Base-by-base conservation (phyloP, 306 rosid species). In the Styphnolobium japonicum region DNA sequence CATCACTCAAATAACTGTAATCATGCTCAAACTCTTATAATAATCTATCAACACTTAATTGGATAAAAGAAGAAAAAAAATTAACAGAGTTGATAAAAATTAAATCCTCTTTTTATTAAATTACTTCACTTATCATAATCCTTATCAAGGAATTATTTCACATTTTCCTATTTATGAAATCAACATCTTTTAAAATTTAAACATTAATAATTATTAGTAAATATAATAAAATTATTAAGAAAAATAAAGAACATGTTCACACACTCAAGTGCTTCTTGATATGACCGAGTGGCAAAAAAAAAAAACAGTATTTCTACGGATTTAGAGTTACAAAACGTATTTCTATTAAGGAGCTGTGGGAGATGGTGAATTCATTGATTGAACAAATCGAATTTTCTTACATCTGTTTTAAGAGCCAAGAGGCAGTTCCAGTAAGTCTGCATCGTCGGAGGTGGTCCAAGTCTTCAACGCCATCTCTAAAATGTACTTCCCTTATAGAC, bases 341-440 rank as follows among this genome's bases (percentile, higher is more conserved):
- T 7, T n/a, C 34, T 76, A 18, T 29, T 1, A 39, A 29, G 10
- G 36, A 16, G 49, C 36, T 5, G 46, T 58, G 72, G 61, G 31
- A 29, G 19, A 19, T 23, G 34, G 5, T 63, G 71, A 76, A 21
- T 63, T 76, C 53, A 48, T 27, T 12, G 52, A 56, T 31, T 53
- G n/a, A 62, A 46, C 57, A 36, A 66, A 56, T 61, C 48, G 56
- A 76, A 39, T n/a, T 56, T 65, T 73, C 64, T 34, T 15, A 37
- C 37, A 29, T 23, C 23, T 15, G 18, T 52, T 58, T 23, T 36
- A 18, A 34, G 63, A 71, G 81, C 75, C 68, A 5, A 61, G 27
- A 15, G 29, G 8, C 21, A 6, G 29, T 0, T 18, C 60, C 60
- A 62, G 14, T 62, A 7, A 21, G 2, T 27, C 22, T 16, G 56